A percentile compares a stretch with the other conserved stretches of the same genome.
These are phyloP conservation scores for Bonia amplexicaulis DNA, from an alignment of 176 grass and related monocot genomes.

Conservation along the genomic window DNA sequence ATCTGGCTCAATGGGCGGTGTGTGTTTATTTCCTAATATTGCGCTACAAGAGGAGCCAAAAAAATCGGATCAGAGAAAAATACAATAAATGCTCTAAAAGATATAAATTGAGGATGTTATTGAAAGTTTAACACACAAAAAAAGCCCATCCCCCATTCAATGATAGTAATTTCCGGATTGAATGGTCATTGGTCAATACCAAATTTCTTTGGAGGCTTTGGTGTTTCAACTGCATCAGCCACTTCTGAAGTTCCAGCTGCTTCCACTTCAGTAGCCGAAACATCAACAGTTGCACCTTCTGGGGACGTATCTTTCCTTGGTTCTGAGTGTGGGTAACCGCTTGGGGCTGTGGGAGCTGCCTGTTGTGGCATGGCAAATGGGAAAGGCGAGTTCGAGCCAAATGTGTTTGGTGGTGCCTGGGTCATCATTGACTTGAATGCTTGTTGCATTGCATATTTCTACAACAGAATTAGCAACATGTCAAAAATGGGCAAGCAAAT, in stretches of 20 bases:
- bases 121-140: not conserved
- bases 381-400: conserved; percentile 61
- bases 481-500: not conserved
- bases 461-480: conserved; percentile 22
- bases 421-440: conserved; percentile 96
- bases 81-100: not conserved
- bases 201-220: conserved; percentile 67
- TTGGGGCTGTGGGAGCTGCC: conserved; percentile 39
- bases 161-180: not conserved
- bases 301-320: conserved; percentile 34
- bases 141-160: not conserved
- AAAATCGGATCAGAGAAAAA: not conserved
- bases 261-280: conserved; percentile 64
- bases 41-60: conserved; percentile 8
- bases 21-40: conserved; percentile 15
- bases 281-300: conserved; percentile 63
- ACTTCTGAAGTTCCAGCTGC: conserved; percentile 37
- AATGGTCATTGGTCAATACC: conserved; percentile 42
- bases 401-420: conserved; percentile 64
- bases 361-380: conserved; percentile 67
- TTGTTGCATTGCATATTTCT: conserved; percentile 85
- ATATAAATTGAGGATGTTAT: conserved; percentile 2
- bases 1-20: not conserved
- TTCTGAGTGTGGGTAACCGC: conserved; percentile 40
- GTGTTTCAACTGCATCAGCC: conserved; percentile 38